Conservation (phyloP, 2,329 filamentous ascomycete species). For the Clonostachys byssicola region DNA sequence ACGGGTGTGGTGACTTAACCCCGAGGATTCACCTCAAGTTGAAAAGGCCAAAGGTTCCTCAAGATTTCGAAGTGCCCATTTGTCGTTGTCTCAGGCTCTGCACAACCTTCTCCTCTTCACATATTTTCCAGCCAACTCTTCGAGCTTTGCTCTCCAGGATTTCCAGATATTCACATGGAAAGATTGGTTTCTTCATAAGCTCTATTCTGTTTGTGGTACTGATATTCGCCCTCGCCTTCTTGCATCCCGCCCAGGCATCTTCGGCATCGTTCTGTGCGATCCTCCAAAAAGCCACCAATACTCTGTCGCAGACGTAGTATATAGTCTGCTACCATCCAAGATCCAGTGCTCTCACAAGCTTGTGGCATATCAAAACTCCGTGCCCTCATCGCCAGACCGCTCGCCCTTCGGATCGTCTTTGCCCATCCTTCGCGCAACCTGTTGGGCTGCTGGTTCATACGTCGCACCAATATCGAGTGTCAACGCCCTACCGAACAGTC, state of each 20-base stretch:
- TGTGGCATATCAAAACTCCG: conserved; percentile 1
- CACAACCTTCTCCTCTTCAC: conserved; percentile 20
- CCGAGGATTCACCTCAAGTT: neutral
- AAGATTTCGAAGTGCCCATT: conserved; percentile 25
- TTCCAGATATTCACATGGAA: no score
- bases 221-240: neutral
- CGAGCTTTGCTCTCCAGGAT: neutral
- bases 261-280: neutral
- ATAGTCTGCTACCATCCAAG: neutral
- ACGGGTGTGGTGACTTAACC: neutral
- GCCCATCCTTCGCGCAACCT: no score
- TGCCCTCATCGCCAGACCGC: neutral
- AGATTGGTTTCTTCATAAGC: neutral
- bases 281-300: neutral
- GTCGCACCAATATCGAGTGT: no score
- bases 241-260: neutral
- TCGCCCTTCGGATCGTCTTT: no score
- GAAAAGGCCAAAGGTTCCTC: conserved; percentile 17
- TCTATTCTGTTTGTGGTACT: neutral
- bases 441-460: no score
- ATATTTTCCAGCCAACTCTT: neutral
- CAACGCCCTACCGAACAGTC: no score
- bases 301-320: conserved; percentile 1
- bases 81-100: conserved; percentile 38
- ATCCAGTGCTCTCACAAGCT: conserved; percentile 2